Evolutionary conservation across 192 early-diverging fungal genomes (phyloP).

Genomic region (Gaertneriomyces sp.): DNA sequence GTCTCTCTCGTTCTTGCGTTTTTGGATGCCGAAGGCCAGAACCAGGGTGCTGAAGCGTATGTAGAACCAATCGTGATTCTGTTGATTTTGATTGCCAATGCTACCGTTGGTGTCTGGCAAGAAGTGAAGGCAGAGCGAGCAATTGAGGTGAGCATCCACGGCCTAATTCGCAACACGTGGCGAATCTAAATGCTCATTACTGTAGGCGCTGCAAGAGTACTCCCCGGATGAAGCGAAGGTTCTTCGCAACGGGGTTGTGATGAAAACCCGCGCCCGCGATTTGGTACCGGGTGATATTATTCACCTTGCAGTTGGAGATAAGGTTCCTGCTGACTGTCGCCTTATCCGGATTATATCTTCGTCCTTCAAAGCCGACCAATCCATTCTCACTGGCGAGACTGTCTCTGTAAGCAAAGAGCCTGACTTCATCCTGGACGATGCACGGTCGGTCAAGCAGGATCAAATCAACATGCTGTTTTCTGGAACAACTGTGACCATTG

Average conservation of each 20-base stretch:
- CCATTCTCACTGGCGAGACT: conserved; percentile 93
- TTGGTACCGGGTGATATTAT: conserved; percentile 98
- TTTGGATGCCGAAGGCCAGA: conserved; percentile 69
- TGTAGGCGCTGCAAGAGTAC: conserved; percentile 87
- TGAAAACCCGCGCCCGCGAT: conserved; percentile 68
- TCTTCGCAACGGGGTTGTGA: conserved; percentile 66
- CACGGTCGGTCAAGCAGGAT: conserved; percentile 87
- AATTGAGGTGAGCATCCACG: conserved; percentile 66
- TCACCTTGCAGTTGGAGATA: conserved; percentile 86
- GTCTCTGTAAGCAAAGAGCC: conserved; percentile 83
- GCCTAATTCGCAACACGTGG: not conserved
- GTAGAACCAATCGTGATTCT: conserved; percentile 98
- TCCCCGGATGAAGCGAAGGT: conserved; percentile 94
- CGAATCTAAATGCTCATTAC: not conserved
- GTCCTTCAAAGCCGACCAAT: conserved; percentile 90
- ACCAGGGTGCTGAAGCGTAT: conserved; percentile 70
- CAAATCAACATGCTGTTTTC: conserved; percentile 96
- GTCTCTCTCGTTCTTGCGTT: conserved; percentile 91
- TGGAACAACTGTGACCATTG: conserved; percentile 90
- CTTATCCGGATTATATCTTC: conserved; percentile 75
- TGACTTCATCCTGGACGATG: conserved; percentile 56
- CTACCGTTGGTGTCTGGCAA: conserved; percentile 93
- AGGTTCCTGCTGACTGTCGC: conserved; percentile 93
- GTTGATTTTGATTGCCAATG: conserved; percentile 96
- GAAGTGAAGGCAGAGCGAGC: conserved; percentile 96